A percentile compares a stretch with the other conserved stretches of the same genome.
Evolutionary conservation across 495 filamentous ascomycete species (phyloP).

Genomic region (Daldinia grandis): DNA sequence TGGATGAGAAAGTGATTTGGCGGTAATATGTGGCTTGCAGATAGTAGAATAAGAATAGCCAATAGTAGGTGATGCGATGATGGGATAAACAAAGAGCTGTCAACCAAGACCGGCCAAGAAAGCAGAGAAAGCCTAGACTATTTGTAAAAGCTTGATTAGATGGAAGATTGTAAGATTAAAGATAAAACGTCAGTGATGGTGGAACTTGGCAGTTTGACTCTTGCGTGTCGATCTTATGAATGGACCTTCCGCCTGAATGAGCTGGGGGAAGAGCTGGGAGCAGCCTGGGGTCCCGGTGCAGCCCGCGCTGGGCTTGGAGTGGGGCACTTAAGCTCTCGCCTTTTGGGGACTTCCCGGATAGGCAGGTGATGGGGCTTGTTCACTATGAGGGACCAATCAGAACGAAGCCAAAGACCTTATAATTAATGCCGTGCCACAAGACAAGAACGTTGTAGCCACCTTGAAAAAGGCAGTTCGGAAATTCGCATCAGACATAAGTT

Average conservation of each 20-base stretch:
- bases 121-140: not conserved
- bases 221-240: slow-evolving; percentile 1
- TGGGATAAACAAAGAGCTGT: not conserved
- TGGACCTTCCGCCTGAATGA: not conserved
- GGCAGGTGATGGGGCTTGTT: not conserved
- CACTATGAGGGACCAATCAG: not conserved
- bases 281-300: not conserved
- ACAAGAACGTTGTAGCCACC: not conserved
- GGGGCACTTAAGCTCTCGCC: not conserved
- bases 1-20: not conserved
- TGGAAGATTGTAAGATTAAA: not conserved
- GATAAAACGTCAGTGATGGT: not conserved
- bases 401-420: not conserved
- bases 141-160: slow-evolving; percentile 1
- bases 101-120: not conserved
- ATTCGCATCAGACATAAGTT: not conserved
- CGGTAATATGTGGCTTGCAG: slow-evolving; percentile 3
- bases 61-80: not conserved
- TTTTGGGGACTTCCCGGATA: slow-evolving; percentile 1
- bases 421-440: slow-evolving; percentile 3
- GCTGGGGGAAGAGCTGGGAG: not conserved
- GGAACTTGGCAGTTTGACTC: slow-evolving; percentile 3
- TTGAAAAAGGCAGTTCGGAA: slow-evolving; percentile 9
- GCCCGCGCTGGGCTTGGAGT: not conserved
- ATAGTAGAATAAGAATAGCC: not conserved